Percentiles rank a stretch among this genome's conserved stretches.
Conservation (phyloP, 164 flowering plant genomes). For the Malania oleifera region DNA sequence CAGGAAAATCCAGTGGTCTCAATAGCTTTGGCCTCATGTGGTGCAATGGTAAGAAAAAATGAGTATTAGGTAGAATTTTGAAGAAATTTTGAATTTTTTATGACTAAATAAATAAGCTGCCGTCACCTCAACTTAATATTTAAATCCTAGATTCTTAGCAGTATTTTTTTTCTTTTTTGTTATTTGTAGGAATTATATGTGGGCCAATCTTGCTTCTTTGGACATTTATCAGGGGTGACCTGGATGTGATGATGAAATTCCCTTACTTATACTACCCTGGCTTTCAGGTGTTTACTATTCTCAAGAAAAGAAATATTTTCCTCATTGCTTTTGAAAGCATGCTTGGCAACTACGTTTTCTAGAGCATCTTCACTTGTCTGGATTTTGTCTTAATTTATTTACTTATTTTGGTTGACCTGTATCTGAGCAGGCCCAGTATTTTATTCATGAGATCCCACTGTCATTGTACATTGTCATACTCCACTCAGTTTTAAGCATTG, state of each 20-base stretch:
- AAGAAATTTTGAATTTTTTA: constrained; percentile 1
- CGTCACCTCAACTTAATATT: no score
- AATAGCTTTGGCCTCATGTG: constrained; percentile 72
- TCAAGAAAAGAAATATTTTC: background rate
- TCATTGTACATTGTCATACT: no score
- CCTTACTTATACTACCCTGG: constrained; percentile 31
- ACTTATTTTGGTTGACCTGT: background rate
- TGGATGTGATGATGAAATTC: constrained; percentile 24
- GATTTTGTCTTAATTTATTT: background rate
- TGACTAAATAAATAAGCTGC: background rate
- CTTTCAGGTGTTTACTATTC: constrained; percentile 31
- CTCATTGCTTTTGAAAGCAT: background rate
- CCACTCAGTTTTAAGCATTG: no score
- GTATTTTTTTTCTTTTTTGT: background rate
- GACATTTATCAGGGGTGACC: constrained; percentile 34
- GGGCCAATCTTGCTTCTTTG: constrained; percentile 35
- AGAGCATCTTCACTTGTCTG: background rate
- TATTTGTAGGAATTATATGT: constrained; percentile 32
- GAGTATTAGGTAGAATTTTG: background rate
- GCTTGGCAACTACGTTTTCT: background rate
- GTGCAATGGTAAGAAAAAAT: constrained; percentile 49
- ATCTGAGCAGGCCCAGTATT: no score
- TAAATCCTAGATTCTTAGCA: no score
- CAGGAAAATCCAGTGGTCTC: constrained; percentile 61
- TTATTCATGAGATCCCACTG: no score